Percentiles rank a stretch among this genome's conserved stretches.
phyloP scores from a whole-genome alignment of 495 filamentous ascomycete genomes.

The Penicillium chermesinum region DNA sequence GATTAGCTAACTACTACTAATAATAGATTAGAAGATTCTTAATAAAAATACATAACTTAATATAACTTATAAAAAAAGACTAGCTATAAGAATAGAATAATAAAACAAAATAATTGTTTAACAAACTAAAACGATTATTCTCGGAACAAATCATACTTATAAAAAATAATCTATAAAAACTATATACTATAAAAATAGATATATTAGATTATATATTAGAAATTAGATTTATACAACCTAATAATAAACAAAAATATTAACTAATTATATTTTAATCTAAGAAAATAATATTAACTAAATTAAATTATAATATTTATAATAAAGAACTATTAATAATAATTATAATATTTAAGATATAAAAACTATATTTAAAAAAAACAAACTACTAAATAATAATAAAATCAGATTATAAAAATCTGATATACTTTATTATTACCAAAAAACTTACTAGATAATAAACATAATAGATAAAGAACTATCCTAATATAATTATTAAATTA shows the following conservation, averaged over 20 bases:
- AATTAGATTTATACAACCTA: background rate
- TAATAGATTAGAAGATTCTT: background rate
- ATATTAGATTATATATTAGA: background rate
- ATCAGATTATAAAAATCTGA: constrained; percentile 1
- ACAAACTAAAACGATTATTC: background rate
- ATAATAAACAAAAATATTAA: background rate
- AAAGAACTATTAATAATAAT: background rate
- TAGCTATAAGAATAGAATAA: constrained; percentile 2
- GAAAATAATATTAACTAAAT: background rate
- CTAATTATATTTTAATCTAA: background rate
- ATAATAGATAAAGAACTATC: background rate
- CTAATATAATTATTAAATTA: background rate
- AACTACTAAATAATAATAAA: background rate
- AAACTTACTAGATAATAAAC: background rate
- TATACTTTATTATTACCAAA: background rate
- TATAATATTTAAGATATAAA: background rate
- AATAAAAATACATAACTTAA: background rate
- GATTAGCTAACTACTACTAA: constrained; percentile 1
- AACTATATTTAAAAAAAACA: background rate
- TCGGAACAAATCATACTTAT: background rate
- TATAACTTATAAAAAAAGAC: constrained; percentile 1
- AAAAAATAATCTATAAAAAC: background rate
- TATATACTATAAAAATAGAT: background rate
- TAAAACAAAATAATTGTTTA: background rate
- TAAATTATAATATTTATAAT: background rate